Evolutionary conservation across 306 rosid genomes (phyloP).

Genomic region (Castanea mollissima): DNA sequence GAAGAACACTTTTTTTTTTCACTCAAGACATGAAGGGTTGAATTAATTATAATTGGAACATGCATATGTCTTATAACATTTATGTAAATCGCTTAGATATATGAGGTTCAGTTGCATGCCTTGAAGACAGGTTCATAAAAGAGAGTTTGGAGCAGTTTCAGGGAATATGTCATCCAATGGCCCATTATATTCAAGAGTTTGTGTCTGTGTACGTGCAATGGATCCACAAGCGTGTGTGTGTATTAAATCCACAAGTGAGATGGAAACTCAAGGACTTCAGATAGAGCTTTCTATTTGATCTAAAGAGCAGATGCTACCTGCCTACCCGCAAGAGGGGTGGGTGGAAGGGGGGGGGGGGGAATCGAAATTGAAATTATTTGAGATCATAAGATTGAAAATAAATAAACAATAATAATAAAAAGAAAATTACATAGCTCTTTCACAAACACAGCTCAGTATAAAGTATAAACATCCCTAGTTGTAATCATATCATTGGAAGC

Average conservation of each 20-base stretch:
- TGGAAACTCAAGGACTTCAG: background rate
- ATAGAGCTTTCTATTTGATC: background rate
- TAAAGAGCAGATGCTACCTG: background rate
- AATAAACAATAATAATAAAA: background rate
- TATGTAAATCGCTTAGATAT: background rate
- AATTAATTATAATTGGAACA: background rate
- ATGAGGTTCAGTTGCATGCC: background rate
- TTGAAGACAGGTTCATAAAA: background rate
- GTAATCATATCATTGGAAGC: no score
- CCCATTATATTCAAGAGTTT: no score
- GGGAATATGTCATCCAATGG: background rate
- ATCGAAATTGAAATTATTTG: background rate
- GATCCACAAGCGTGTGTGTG: background rate
- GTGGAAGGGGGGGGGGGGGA: no score
- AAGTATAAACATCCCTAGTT: background rate
- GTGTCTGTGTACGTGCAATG: no score
- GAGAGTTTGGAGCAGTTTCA: background rate
- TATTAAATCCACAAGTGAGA: background rate
- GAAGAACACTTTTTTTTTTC: background rate
- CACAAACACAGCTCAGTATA: background rate
- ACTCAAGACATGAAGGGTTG: conserved; percentile 4
- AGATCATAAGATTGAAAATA: background rate
- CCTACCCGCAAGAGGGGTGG: background rate
- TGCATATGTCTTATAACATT: background rate
- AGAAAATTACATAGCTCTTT: background rate